Evolutionary conservation across 129 eudicot genomes (phyloP), one percentile per base, ranked within the genome.

Genomic region (Apium graveolens): DNA sequence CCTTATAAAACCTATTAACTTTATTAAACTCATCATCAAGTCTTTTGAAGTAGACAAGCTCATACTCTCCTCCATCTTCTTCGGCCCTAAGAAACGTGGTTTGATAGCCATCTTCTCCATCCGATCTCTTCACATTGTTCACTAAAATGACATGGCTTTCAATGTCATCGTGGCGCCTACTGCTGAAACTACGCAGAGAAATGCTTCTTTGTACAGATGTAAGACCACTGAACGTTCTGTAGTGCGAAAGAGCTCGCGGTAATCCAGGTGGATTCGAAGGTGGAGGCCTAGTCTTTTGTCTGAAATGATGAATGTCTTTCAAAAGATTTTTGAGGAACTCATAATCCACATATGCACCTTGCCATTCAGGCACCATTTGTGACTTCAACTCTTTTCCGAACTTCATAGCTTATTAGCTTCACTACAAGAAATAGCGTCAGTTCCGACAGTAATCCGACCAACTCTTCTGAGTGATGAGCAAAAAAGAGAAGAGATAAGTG

Each of bases 361-460:
- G 83, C 95, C 95, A 90, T 84, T 90, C 95, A 4, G 91, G 96
- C 87, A 87, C 90, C 96, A 88, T 86, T 76, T 90, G 91, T 18
- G 91, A 82, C 39, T 75, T 63, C 29, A 87, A 83, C 57, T 90
- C 91, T 75, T 88, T 86, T 0, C 90, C 86, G 26, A 90, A 90
- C 79, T 90, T 90, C 96, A 90, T 89, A 17, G 48, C 79, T 90
- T 90, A 92, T 87, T 89, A 17, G 48, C 14, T 44, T 44, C 16
- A 38, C 41, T 38, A 38, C 41, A 38, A 38, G 41, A 38, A 35
- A 35, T 4, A 4, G 38, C 1, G 38, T 35, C 38, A 4, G 38
- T 35, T 35, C 38, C 38, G 38, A 35, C 38, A 1, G 4, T 35
- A 35, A 35, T 35, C 1, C 4, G 4, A n/a, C n/a, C n/a, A n/a